A percentile compares a stretch with the other conserved stretches of the same genome.
Evolutionary conservation across 208 protist genomes (phyloP).

Genomic region (Trypanosoma cruzi): DNA sequence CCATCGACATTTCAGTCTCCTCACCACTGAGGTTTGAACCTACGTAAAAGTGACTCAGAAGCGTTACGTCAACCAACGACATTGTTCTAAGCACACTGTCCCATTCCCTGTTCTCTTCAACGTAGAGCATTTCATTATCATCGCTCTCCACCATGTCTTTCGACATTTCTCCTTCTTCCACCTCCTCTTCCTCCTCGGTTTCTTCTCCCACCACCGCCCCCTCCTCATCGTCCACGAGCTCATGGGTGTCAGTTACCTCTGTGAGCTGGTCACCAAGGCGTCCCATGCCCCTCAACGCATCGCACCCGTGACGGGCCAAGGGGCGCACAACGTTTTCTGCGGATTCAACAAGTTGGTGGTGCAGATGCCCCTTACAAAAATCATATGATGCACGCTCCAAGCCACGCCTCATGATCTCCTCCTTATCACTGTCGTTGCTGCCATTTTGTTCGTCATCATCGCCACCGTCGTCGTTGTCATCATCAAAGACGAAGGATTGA

Average conservation of each 20-base stretch:
- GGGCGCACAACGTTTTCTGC: constrained; percentile 2
- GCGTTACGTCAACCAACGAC: constrained; percentile 13
- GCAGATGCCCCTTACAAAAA: neutral
- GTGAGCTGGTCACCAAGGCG: constrained; percentile 13
- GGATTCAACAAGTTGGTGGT: constrained; percentile 17
- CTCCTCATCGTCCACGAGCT: neutral
- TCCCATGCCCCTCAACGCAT: neutral
- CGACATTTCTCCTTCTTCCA: neutral
- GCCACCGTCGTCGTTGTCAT: constrained; percentile 1
- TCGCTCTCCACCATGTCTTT: neutral
- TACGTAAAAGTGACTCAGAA: constrained; percentile 15
- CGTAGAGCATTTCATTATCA: neutral
- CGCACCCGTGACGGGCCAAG: constrained; percentile 3
- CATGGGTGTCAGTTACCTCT: neutral
- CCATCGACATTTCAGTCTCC: neutral
- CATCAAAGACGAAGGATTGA: constrained; percentile 1
- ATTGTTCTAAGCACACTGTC: constrained; percentile 10
- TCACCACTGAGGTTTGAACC: neutral
- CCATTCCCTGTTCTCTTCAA: constrained; percentile 21
- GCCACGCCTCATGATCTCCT: neutral
- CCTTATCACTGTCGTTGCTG: neutral
- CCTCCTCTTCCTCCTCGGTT: constrained; percentile 1
- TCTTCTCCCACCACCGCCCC: neutral
- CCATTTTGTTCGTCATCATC: too few relatives aligned
- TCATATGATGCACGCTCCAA: neutral